A percentile compares a stretch with the other conserved stretches of the same genome.
These are phyloP conservation scores for Tylopilus subfusipes DNA, from an alignment of 768 basidiomycete genomes.

Conservation along the genomic window DNA sequence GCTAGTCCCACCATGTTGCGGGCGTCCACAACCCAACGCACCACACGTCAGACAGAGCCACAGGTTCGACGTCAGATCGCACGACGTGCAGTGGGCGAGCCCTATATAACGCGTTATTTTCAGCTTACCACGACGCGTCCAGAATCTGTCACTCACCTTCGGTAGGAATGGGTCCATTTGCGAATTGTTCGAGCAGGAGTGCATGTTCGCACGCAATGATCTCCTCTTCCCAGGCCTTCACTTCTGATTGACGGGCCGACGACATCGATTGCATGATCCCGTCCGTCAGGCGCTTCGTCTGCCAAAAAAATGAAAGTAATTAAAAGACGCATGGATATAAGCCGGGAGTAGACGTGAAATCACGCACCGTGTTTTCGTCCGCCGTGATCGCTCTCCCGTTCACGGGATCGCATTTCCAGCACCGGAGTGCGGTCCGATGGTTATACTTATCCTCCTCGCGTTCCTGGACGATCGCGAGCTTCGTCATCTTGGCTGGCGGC, in stretches of 20 bases:
- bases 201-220: constrained; percentile 84
- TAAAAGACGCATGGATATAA: background rate
- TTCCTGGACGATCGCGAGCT: constrained; percentile 84
- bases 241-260: constrained; percentile 88
- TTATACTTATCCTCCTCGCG: constrained; percentile 89
- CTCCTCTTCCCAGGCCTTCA: constrained; percentile 98
- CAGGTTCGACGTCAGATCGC: constrained; percentile 85
- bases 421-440: constrained; percentile 58
- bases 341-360: background rate
- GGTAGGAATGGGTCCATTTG: constrained; percentile 22
- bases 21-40: constrained; percentile 81
- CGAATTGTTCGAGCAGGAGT: constrained; percentile 47
- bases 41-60: constrained; percentile 97
- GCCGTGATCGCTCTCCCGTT: constrained; percentile 45
- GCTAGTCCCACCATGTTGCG: constrained; percentile 74
- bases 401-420: constrained; percentile 67
- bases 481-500: constrained; percentile 86
- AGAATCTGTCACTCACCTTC: constrained; percentile 18
- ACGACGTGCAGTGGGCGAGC: constrained; percentile 75
- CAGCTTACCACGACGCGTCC: background rate
- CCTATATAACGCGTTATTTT: constrained; percentile 40
- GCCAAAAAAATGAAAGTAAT: background rate
- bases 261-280: constrained; percentile 79
- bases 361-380: constrained; percentile 34
- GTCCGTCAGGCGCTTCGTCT: constrained; percentile 58